Conservation (phyloP, 495 filamentous ascomycete genomes). For the Penicillium flavigenum region DNA sequence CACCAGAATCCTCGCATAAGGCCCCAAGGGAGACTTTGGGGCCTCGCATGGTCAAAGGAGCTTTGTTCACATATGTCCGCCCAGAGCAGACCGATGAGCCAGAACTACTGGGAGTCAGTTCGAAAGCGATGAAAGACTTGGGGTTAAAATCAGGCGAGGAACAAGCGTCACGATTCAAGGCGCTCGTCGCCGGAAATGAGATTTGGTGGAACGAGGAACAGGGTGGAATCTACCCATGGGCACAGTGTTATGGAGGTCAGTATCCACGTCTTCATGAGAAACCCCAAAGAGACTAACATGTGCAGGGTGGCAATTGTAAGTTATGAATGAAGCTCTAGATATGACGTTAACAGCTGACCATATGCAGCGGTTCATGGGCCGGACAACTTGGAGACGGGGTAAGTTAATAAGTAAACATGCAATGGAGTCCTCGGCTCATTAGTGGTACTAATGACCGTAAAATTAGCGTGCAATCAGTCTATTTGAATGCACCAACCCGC, state of each 20-base stretch:
- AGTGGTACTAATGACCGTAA: conserved; percentile 6
- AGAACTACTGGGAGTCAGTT: conserved; percentile 77
- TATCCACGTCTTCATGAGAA: neutral
- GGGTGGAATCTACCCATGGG: conserved; percentile 87
- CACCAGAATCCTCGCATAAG: conserved; percentile 73
- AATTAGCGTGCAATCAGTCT: conserved; percentile 76
- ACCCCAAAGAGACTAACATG: conserved; percentile 19
- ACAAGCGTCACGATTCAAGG: conserved; percentile 69
- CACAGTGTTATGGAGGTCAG: conserved; percentile 90
- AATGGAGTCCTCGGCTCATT: neutral
- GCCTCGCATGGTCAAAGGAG: conserved; percentile 80
- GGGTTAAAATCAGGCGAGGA: conserved; percentile 67
- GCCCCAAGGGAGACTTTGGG: conserved; percentile 73
- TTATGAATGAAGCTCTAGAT: neutral
- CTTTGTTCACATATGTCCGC: conserved; percentile 86
- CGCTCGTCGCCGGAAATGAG: conserved; percentile 76
- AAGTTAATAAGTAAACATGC: conserved; percentile 23
- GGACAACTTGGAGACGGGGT: conserved; percentile 90
- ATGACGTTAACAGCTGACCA: conserved; percentile 19
- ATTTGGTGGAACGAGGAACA: conserved; percentile 59
- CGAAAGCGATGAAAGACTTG: conserved; percentile 73
- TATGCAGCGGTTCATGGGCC: conserved; percentile 73
- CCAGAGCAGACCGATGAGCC: conserved; percentile 68
- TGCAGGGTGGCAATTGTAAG: conserved; percentile 58
- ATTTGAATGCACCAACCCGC: conserved; percentile 82